Evolutionary conservation across 805 yeast species (phyloP).

Genomic region (Cyberlindnera galapagoensis): DNA sequence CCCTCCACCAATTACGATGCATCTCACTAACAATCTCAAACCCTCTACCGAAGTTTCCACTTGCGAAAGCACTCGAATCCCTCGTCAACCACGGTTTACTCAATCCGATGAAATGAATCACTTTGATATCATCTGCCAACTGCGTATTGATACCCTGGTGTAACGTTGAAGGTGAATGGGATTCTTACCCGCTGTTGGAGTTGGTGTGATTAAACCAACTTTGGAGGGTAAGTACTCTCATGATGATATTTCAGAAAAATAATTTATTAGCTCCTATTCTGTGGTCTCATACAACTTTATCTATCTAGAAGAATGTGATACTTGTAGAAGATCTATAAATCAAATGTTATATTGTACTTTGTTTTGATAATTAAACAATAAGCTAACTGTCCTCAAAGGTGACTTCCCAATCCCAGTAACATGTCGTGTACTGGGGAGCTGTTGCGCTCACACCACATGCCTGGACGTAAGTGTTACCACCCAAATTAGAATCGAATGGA

Average conservation of each 20-base stretch:
- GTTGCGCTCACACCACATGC: constrained; percentile 26
- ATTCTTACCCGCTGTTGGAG: constrained; percentile 73
- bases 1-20: constrained; percentile 18
- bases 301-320: no score
- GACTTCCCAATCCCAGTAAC: constrained; percentile 21
- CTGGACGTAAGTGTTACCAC: constrained; percentile 24
- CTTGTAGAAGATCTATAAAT: no score
- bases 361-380: no score
- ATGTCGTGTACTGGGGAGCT: constrained; percentile 15
- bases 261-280: no score
- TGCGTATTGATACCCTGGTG: constrained; percentile 65
- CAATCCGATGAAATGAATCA: constrained; percentile 63
- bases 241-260: constrained; percentile 73
- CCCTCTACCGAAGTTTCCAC: constrained; percentile 10
- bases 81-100: constrained; percentile 45
- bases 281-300: no score
- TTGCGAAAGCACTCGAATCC: constrained; percentile 6
- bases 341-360: no score
- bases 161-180: constrained; percentile 80
- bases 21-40: constrained; percentile 5
- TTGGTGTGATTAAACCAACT: constrained; percentile 84
- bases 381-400: constrained; percentile 15
- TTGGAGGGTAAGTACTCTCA: constrained; percentile 90
- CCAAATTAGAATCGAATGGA: constrained; percentile 25
- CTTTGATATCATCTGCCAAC: constrained; percentile 37